Base-by-base conservation (phyloP, 768 basidiomycete species). In the Mrakia gelida region DNA sequence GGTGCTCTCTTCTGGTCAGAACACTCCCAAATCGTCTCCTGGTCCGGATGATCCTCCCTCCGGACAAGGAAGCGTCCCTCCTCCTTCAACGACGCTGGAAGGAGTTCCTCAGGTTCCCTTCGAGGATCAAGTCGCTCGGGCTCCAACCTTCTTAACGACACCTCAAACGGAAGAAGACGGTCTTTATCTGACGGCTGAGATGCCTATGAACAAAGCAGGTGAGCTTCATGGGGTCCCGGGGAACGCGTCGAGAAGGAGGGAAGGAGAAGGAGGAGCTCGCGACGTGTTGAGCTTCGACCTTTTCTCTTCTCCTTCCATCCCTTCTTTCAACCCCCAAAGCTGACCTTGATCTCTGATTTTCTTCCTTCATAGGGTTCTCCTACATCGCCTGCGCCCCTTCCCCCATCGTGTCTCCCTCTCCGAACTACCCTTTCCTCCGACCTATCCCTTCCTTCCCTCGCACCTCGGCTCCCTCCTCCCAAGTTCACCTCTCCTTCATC, bases 301-400 rank as follows among this genome's bases (percentile, higher is more conserved):
- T 62, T 45, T 26, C 28, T 26, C 9, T 23, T 26, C 43, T 11
- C 28, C 26, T 75, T 75, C 49, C 34, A 28, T 38, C 28, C 49
- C 21, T 54, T 16, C 71, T 73, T 38, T n/a, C 38, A 16, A 8
- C 65, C 23, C 56, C 32, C 54, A 54, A 68, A 67, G 63, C 75
- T 75, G 23, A 75, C 45, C 63, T 28, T 28, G 26, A 10, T 34
- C 54, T 26, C 30, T 7, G 30, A 26, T 26, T n/a, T 38, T 61
- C 30, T 62, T 38, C 52, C n/a, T 38, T 41, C 28, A 21, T 18
- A 79, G 78, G 78, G 3, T 79, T 75, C 74, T 62, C 59, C 30
- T 79, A 79, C 68, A 62, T 65, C 30, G 74, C 78, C n/a, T 79
- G 78, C 78, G 73, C 41, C 5, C 74, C 67, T 11, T 79, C 78